Conservation (phyloP, 352 stramenopile genomes). For the Plasmopara halstedii region DNA sequence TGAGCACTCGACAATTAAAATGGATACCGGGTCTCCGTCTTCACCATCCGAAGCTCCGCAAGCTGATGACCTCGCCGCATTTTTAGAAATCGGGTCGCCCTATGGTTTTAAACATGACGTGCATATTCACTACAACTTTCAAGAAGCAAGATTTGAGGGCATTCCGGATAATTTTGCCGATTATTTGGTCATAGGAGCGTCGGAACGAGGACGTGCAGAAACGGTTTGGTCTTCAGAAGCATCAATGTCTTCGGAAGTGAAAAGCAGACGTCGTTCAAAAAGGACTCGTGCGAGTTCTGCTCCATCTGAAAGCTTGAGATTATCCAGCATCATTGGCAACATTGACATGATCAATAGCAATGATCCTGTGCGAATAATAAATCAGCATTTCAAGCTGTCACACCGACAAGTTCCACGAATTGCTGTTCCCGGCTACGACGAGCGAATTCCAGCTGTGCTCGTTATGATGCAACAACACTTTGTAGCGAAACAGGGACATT, state of each 20-base stretch:
- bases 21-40: conserved; percentile 22
- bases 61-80: conserved; percentile 16
- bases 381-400: conserved; percentile 81
- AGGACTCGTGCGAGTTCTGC: conserved; percentile 36
- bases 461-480: conserved; percentile 85
- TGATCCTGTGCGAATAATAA: conserved; percentile 48
- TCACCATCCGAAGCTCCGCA: conserved; percentile 19
- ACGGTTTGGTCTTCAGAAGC: conserved; percentile 12
- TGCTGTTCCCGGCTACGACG: conserved; percentile 52
- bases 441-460: conserved; percentile 77
- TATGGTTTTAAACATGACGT: conserved; percentile 77
- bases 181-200: conserved; percentile 32
- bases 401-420: conserved; percentile 68
- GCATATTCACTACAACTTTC: conserved; percentile 84
- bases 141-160: conserved; percentile 79
- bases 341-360: conserved; percentile 11
- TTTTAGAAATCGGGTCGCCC: conserved; percentile 62
- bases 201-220: conserved; percentile 15
- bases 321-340: conserved; percentile 26
- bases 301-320: conserved; percentile 20
- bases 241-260: conserved; percentile 3
- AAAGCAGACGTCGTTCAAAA: conserved; percentile 12
- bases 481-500: conserved; percentile 47
- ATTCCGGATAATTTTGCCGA: conserved; percentile 77
- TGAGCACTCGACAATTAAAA: conserved; percentile 20